These are phyloP conservation scores for Lodderomyces orthopsilosis DNA, from an alignment of 1,139 yeast species.

Conservation along the genomic window DNA sequence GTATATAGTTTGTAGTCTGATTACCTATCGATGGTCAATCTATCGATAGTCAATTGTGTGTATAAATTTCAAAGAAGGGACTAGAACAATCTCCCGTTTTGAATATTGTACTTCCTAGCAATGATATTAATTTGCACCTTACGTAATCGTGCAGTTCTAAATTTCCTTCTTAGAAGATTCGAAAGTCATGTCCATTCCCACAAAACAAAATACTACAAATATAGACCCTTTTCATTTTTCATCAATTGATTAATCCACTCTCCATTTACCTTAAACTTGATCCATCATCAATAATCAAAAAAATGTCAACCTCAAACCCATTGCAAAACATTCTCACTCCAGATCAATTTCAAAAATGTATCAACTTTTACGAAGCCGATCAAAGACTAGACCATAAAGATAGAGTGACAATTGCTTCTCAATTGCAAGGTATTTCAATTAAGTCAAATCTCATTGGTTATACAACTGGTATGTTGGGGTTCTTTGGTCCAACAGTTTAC, in stretches of 20 bases:
- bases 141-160: neutral
- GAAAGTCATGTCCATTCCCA: neutral
- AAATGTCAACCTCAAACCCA: conserved; percentile 7
- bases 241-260: neutral
- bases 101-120: too few species aligned
- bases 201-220: neutral
- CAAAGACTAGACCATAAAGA: conserved; percentile 30
- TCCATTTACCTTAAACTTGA: neutral
- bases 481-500: conserved; percentile 27
- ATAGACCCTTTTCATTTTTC: neutral
- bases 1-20: too few species aligned
- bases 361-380: conserved; percentile 45
- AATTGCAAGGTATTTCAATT: conserved; percentile 26
- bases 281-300: neutral
- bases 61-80: too few species aligned
- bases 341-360: conserved; percentile 36
- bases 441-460: conserved; percentile 29
- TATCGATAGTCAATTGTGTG: too few species aligned
- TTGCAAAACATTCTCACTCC: conserved; percentile 22
- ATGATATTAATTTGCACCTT: neutral
- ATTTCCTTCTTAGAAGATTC: neutral
- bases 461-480: conserved; percentile 22
- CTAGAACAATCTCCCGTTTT: conserved; percentile 1
- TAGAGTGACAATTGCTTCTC: conserved; percentile 29
- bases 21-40: too few species aligned